Conservation (phyloP, 2,329 filamentous ascomycete genomes). For the Ascosphaera acerosa region DNA sequence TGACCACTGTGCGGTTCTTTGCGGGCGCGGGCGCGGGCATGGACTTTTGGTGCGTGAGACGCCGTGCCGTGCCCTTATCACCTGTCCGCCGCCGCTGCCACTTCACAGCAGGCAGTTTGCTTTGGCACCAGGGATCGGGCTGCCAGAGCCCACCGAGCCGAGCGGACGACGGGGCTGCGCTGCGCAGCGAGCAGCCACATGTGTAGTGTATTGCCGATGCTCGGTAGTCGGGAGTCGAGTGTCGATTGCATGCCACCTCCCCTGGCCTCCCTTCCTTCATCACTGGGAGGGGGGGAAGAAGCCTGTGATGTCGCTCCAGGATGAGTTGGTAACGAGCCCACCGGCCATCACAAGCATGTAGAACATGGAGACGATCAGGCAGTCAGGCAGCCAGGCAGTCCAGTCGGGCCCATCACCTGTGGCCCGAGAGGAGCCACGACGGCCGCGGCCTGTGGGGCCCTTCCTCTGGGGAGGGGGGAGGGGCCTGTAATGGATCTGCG, state of each 20-base stretch:
- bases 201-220: no score
- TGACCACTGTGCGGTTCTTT: background rate
- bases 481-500: no score
- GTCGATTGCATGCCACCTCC: no score
- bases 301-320: no score
- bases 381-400: background rate
- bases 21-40: background rate
- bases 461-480: no score
- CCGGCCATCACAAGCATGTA: background rate
- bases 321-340: no score
- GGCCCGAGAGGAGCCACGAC: slow-evolving; percentile 1
- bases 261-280: no score
- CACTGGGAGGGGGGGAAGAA: no score
- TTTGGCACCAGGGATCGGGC: background rate
- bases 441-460: slow-evolving; percentile 1
- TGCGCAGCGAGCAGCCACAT: no score
- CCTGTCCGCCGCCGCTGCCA: background rate
- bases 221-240: no score
- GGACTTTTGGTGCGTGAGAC: background rate
- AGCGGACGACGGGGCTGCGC: background rate
- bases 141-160: slow-evolving; percentile 1
- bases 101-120: background rate
- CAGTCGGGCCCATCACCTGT: background rate
- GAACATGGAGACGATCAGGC: background rate
- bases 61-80: background rate